Evolutionary conservation across 305 asterid genomes (phyloP), one percentile per base, ranked within the genome.

Genomic region (Solanum hybrid): DNA sequence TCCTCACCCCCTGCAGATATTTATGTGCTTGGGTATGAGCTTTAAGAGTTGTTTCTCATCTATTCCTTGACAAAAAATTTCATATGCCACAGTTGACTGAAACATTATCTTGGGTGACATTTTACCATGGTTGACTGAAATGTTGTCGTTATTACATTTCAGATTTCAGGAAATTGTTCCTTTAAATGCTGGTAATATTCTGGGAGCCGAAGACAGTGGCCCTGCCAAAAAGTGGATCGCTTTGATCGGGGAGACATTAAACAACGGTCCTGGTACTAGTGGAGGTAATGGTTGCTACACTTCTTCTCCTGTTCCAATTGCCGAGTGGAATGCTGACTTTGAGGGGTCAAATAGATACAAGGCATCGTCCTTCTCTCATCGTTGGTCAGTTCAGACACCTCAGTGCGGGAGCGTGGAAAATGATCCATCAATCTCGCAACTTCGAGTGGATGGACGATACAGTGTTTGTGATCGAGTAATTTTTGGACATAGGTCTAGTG

Each of bases 391-490:
- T 79, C 91, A 88, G 71, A 51, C 90, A 51, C 69, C 77, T 71
- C 89, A 80, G 60, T 89, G 87, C 11, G 71, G 90, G 37, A 40
- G 69, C 56, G 6, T 34, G 38, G 90, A 88, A 32, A 88, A 88
- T 88, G 90, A 90, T 51, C 71, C 35, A 64, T 85, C 92, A 64
- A 85, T 56, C 40, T 72, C 29, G 64, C 91, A 88, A 38, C 73
- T 91, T 26, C 79, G 42, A 5, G 46, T 86, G 87, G 92, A 90
- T 87, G 84, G 87, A 79, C 86, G 91, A 76, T 80, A 85, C 56
- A 96, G 98, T 46, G 98, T 96, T 5, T 95, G 98, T 42, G 99
- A 97, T 87, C 91, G 99, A 9, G 96, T 92, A 60, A 94, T 94
- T 37, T 95, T 93, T 75, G 98, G 99, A 7, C 95, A 93, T 40